These are phyloP conservation scores for Polytrichum commune DNA, from an alignment of 225 moss, liverwort and hornwort genomes.

Conservation along the genomic window DNA sequence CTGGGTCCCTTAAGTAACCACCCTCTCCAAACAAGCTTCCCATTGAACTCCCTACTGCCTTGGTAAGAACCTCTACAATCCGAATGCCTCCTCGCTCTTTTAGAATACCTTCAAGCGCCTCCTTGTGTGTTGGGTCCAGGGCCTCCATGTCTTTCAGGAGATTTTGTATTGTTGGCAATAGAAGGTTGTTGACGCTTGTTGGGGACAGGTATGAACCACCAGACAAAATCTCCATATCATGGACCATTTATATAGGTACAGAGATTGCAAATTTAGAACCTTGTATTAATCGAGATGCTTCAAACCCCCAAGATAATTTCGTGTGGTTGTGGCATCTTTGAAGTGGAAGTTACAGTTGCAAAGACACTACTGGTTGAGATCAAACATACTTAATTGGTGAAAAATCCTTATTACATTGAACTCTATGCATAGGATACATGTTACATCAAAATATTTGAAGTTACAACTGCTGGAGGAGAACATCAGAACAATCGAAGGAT, in stretches of 20 bases:
- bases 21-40: slow-evolving; percentile 98
- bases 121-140: slow-evolving; percentile 95
- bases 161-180: slow-evolving; percentile 91
- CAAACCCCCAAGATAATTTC: too few species aligned
- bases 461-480: background rate
- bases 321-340: too few species aligned
- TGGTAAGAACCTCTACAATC: slow-evolving; percentile 76
- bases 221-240: background rate
- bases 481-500: background rate
- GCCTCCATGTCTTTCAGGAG: slow-evolving; percentile 89
- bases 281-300: too few species aligned
- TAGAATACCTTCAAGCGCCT: slow-evolving; percentile 89
- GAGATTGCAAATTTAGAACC: too few species aligned
- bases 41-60: slow-evolving; percentile 83
- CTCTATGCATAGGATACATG: too few species aligned
- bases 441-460: too few species aligned
- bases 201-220: slow-evolving; percentile 62
- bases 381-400: too few species aligned
- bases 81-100: slow-evolving; percentile 84
- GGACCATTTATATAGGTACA: too few species aligned
- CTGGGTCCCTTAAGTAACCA: slow-evolving; percentile 60
- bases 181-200: slow-evolving; percentile 76
- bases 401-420: too few species aligned
- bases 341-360: too few species aligned
- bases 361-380: too few species aligned